phyloP scores from a whole-genome alignment of 2,329 filamentous ascomycete genomes.

The Colletotrichum sp. region DNA sequence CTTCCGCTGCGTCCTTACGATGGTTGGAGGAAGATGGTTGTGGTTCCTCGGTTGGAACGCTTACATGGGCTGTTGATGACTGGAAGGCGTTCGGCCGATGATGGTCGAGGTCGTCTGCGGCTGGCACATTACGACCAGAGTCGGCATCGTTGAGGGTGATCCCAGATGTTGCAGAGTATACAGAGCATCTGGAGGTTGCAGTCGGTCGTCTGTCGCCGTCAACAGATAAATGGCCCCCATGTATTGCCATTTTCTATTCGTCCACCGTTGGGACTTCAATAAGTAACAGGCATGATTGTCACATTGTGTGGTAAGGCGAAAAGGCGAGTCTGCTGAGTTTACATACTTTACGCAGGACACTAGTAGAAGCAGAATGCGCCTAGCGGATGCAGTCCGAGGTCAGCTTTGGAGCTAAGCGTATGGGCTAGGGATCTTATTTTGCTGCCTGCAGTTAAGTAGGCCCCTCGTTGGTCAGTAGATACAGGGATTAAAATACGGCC shows the following conservation, averaged over 20 bases:
- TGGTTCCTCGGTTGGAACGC: not conserved
- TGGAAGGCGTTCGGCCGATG: not conserved
- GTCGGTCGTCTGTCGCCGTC: not conserved
- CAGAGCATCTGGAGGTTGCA: not conserved
- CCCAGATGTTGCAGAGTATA: not conserved
- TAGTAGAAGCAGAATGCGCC: not conserved
- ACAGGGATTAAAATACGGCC: not conserved
- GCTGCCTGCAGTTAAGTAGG: not conserved
- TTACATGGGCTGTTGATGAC: not conserved
- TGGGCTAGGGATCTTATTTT: not conserved
- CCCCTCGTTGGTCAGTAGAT: not conserved
- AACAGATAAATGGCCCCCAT: not conserved
- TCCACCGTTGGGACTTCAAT: not conserved
- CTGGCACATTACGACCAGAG: not conserved
- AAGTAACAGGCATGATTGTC: not conserved
- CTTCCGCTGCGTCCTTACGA: not conserved
- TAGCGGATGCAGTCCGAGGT: not conserved
- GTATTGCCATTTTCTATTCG: not conserved
- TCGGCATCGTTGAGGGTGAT: not conserved
- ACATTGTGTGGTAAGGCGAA: not conserved
- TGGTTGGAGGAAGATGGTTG: accelerated
- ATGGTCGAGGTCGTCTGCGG: not conserved
- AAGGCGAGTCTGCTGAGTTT: not conserved
- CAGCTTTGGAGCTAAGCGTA: not conserved
- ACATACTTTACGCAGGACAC: not conserved